Base-by-base conservation (phyloP, 768 basidiomycete genomes). In the Melanogaster broomeanus region DNA sequence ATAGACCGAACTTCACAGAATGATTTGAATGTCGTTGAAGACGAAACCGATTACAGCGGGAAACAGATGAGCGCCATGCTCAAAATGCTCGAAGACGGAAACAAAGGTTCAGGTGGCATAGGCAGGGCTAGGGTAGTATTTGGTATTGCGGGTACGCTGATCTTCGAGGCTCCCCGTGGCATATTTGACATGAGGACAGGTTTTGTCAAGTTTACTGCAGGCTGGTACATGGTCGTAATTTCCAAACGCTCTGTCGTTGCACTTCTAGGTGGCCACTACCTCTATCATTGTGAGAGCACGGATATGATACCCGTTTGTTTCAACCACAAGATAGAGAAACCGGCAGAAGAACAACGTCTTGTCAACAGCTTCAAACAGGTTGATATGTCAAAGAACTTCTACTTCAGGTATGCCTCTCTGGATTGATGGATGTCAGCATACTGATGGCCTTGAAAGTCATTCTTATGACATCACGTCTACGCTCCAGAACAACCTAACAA, bases 301-400 rank as follows among this genome's bases (percentile, higher is more conserved):
- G 89, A 93, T 30, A 85, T 95, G 30, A 72, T 93, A 13, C 84
- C 90, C 3, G 76, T 98, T 24, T 81, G 81, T 16, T 81, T 80
- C 61, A 88, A 83, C 53, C 91, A 88, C 72, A 93, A 88, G 72
- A 70, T 93, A 18, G 96, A 97, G 40, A 88, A 89, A 58, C 87
- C 88, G 0, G 77, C 89, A 0, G 93, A 97, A 62, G 95, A 98
- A 64, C 88, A 90, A 61, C 84, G 92, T 9, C 77, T 94, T 30
- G 83, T 95, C 74, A 87, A 84, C 53, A 82, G 90, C 9, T 99
- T 98, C 76, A 94, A 93, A 65, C 92, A 95, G 68, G 94, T 98
- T 1, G 96, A 99, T 63, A 84, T 98, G 80, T 87, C 89, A n/a
- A 98, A 98, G 73, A 98, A 98, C 73, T 98, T 98, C 67, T 99